A percentile compares a stretch with the other conserved stretches of the same genome.
Evolutionary conservation across 768 basidiomycete species (phyloP).

Genomic region (Leucocoprinus leucothites): DNA sequence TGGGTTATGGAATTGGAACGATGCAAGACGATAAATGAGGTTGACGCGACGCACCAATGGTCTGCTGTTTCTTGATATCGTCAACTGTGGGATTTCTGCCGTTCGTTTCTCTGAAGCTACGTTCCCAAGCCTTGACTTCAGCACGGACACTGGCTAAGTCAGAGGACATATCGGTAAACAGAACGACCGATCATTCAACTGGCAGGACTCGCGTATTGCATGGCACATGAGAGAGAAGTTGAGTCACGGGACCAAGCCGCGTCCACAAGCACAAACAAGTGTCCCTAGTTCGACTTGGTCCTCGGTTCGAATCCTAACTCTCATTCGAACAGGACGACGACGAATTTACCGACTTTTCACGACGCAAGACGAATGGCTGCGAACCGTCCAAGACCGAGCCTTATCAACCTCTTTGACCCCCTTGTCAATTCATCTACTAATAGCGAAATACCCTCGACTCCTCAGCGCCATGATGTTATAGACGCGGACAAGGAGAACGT

Average conservation of each 20-base stretch:
- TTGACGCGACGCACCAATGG: conserved; percentile 51
- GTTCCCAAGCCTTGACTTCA: conserved; percentile 80
- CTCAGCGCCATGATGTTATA: conserved; percentile 24
- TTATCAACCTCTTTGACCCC: conserved; percentile 52
- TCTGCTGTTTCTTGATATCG: conserved; percentile 62
- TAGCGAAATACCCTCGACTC: conserved; percentile 14
- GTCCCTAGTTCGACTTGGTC: conserved; percentile 19
- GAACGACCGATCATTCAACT: conserved; percentile 13
- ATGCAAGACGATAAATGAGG: conserved; percentile 5
- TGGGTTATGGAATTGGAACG: conserved; percentile 17
- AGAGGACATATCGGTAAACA: conserved; percentile 28
- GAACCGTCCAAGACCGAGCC: conserved; percentile 40
- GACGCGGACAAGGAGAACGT: conserved; percentile 47
- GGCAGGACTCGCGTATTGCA: not conserved
- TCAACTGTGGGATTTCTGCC: conserved; percentile 61
- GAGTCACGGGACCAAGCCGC: conserved; percentile 17
- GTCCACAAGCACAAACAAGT: conserved; percentile 40
- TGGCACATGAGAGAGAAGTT: conserved; percentile 12
- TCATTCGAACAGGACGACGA: not conserved
- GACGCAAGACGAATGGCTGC: conserved; percentile 21
- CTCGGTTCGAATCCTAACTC: no score
- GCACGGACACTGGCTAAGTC: conserved; percentile 52
- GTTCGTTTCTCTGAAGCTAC: conserved; percentile 54
- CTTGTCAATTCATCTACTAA: conserved; percentile 23
- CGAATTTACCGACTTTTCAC: conserved; percentile 7